Base-by-base conservation (phyloP, 805 yeast genomes). In the Crinitomyces ghanaensis region DNA sequence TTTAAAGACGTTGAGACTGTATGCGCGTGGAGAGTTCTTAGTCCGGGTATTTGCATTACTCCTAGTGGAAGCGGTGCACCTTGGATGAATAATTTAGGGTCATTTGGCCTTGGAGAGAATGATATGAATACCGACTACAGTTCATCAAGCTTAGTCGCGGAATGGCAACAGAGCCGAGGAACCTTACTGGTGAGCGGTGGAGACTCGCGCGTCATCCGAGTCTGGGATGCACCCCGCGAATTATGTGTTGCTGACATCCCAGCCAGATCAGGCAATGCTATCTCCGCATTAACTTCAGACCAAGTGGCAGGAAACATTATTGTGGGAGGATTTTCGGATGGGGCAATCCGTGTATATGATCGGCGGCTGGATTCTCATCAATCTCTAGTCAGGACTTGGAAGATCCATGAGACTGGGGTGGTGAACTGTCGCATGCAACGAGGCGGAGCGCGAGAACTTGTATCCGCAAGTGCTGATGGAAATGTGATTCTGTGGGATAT, bases 161-260 rank as follows among this genome's bases (percentile, higher is more conserved):
- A 91, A 45, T 91, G 98, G 98, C 97, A 88, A 54, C 98, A 91
- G 51, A 78, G 91, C 28, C 64, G 95, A 39, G 98, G 98, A 0
- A 73, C 94, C 1, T 61, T 91, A 24, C 61, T 88, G 34, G 95
- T 82, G 1, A n/a, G n/a, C n/a, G 85, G 95, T 26, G 98, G 98
- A 29, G 97, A 91, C 60, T 94, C 83, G 6, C 82, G 86, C 47
- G 76, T 85, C 16, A 83, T 91, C 35, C 65, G 94, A 37, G 65
- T 86, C 2, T 91, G 98, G 98, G 97, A 91, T 58, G 97, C 97
- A 0, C 91, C 95, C 8, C 65, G 95, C 22, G 98, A 91, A 50
- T 65, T 79, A 33, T 79, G 95, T 50, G 66, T 82, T 30, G 72
- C 73, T 12, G 95, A 85, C 48, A 78, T 91, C 31, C 95, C 97